phyloP scores from a whole-genome alignment of 2,329 filamentous ascomycete species.

The Phoma sp. region DNA sequence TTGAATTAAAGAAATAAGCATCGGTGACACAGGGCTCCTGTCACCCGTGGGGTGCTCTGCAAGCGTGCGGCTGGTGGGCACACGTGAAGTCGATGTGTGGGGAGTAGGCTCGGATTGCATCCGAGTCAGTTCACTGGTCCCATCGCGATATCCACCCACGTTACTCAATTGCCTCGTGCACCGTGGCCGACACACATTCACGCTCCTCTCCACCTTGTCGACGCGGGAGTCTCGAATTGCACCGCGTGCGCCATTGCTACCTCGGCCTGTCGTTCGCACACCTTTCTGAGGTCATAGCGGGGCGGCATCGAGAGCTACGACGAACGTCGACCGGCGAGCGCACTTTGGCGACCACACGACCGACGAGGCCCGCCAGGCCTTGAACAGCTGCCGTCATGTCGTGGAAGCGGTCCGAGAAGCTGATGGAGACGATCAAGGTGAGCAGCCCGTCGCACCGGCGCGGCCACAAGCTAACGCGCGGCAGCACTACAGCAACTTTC shows the following conservation, averaged over 20 bases:
- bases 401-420: slow-evolving; percentile 87
- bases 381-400: slow-evolving; percentile 69
- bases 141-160: slow-evolving; percentile 12
- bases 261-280: not conserved
- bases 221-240: not conserved
- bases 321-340: slow-evolving; percentile 11
- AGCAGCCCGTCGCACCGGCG: slow-evolving; percentile 14
- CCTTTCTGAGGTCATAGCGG: slow-evolving; percentile 14
- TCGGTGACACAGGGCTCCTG: not conserved
- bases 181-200: not conserved
- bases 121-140: slow-evolving; percentile 4
- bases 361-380: slow-evolving; percentile 46
- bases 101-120: slow-evolving; percentile 8
- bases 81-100: slow-evolving; percentile 18
- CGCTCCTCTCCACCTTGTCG: not conserved
- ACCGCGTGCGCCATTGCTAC: slow-evolving; percentile 9
- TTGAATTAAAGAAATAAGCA: not conserved
- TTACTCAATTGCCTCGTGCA: slow-evolving; percentile 16
- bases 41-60: not conserved
- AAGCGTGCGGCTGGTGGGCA: slow-evolving; percentile 3
- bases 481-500: slow-evolving; percentile 90
- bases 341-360: slow-evolving; percentile 44
- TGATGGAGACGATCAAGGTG: slow-evolving; percentile 92
- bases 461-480: slow-evolving; percentile 31
- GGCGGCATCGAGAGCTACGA: slow-evolving; percentile 9